A percentile compares a stretch with the other conserved stretches of the same genome.
Conservation (phyloP, 2,329 filamentous ascomycete genomes). For the Penicillium sp. region DNA sequence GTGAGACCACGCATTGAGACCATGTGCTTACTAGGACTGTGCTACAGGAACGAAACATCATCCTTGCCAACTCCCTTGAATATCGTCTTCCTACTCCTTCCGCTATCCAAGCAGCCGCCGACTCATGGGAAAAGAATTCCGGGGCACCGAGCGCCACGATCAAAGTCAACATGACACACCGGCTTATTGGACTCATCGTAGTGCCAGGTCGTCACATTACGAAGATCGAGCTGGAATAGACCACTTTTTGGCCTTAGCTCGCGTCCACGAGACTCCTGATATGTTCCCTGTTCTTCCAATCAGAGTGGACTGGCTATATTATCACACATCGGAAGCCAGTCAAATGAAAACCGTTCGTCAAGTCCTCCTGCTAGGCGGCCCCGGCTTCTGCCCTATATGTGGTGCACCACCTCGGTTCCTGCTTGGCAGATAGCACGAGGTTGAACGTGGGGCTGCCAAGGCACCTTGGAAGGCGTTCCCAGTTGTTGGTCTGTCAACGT, state of each 20-base stretch:
- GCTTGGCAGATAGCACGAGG: neutral
- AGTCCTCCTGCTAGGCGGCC: neutral
- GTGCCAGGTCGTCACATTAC: conserved; percentile 82
- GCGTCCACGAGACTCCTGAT: conserved; percentile 12
- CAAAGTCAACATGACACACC: conserved; percentile 73
- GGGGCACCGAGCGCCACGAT: conserved; percentile 36
- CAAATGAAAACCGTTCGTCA: neutral
- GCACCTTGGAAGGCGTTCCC: neutral
- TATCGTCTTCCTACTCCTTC: conserved; percentile 72
- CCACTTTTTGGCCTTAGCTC: neutral
- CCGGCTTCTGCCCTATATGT: neutral
- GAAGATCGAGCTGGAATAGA: conserved; percentile 83
- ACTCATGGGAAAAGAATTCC: conserved; percentile 21
- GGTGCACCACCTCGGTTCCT: neutral
- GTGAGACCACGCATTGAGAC: neutral
- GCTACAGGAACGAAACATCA: conserved; percentile 77
- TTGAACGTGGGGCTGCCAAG: conserved; percentile 2
- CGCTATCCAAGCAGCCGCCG: conserved; percentile 42
- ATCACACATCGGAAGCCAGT: conserved; percentile 6
- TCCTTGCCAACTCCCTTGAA: conserved; percentile 82
- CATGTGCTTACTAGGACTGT: neutral
- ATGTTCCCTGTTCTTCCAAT: conserved; percentile 7
- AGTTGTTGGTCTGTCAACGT: conserved; percentile 14
- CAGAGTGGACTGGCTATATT: conserved; percentile 7
- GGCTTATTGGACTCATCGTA: conserved; percentile 86